Evolutionary conservation across 2,329 filamentous ascomycete genomes (phyloP), one percentile per base, ranked within the genome.

Genomic region (Ceratocystis harringtonii): DNA sequence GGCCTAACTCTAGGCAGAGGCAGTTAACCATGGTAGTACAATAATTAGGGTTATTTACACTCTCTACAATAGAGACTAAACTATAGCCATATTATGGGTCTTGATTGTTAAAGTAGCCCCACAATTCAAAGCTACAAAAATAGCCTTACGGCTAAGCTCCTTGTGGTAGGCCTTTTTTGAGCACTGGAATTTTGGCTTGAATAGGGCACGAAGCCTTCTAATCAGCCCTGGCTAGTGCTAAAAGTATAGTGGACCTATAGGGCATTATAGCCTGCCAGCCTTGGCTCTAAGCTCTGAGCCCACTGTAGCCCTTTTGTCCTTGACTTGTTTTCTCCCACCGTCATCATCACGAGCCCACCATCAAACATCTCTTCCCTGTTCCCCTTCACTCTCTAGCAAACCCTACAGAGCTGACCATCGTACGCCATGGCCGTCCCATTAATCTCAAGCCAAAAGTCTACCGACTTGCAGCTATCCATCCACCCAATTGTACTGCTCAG

Each of bases 401-500:
- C 6, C 48, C 8, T n/a, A 22, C 48, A n/a, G 22, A n/a, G 48
- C 48, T 25, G n/a, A 22, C 7, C 10, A 28, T 43, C 15, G 3
- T 1, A 41, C 41, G 28, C 12, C 25, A 64, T 61, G 57, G 43
- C 10, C 15, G 30, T 22, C 45, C 32, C 48, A 6, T 55, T 89
- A 68, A 73, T 90, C 60, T 89, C 86, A 5, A 80, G 79, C 66
- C 81, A 84, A 71, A 87, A 85, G 75, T 81, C 84, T 70, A 81
- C 82, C 52, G 89, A 94, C 75, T 84, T 95, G 57, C 87, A 90
- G 69, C 84, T 91, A 65, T 85, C 91, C 70, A 84, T 99, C 19
- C 94, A 99, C 72, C 94, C 94, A 30, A 86, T 99, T 61, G 92
- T 96, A 63, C 87, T 97, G 70, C 89, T 99, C 76, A 95, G 89